These are phyloP conservation scores for Nigrospora sphaerica DNA, from an alignment of 2,329 filamentous ascomycete species.

Conservation along the genomic window DNA sequence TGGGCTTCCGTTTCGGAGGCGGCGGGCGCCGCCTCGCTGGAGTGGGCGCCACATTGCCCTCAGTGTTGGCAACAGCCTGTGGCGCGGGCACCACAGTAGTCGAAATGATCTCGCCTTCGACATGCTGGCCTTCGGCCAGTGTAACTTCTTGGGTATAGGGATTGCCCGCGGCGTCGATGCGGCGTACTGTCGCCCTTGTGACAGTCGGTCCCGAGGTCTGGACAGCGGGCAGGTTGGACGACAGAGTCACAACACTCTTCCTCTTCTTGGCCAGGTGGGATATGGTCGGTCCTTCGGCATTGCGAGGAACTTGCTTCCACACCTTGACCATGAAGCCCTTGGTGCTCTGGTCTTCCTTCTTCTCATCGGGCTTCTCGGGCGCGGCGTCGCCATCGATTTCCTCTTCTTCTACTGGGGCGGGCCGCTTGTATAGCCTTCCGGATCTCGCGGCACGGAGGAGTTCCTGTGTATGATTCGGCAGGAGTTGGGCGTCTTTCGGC, in stretches of 20 bases:
- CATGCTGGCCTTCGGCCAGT: slow-evolving; percentile 67
- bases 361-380: slow-evolving; percentile 49
- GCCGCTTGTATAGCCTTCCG: slow-evolving; percentile 67
- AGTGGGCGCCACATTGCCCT: slow-evolving; percentile 37
- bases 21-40: slow-evolving; percentile 57
- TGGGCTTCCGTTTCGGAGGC: slow-evolving; percentile 74
- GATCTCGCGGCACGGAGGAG: slow-evolving; percentile 75
- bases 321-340: slow-evolving; percentile 49
- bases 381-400: slow-evolving; percentile 42
- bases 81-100: slow-evolving; percentile 49
- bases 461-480: slow-evolving; percentile 74
- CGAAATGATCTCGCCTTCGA: slow-evolving; percentile 75
- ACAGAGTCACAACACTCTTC: slow-evolving; percentile 52
- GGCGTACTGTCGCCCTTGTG: slow-evolving; percentile 73
- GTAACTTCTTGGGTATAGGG: slow-evolving; percentile 79
- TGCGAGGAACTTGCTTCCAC: slow-evolving; percentile 57
- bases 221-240: slow-evolving; percentile 41
- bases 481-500: slow-evolving; percentile 76
- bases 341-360: slow-evolving; percentile 51
- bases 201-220: slow-evolving; percentile 48
- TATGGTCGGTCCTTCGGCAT: slow-evolving; percentile 42
- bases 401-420: slow-evolving; percentile 54
- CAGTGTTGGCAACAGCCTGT: slow-evolving; percentile 46
- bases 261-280: slow-evolving; percentile 55
- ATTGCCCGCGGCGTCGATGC: slow-evolving; percentile 71